Evolutionary conservation across 768 basidiomycete species (phyloP), one percentile per base, ranked within the genome.

Genomic region (Boletus subcaerulescens): DNA sequence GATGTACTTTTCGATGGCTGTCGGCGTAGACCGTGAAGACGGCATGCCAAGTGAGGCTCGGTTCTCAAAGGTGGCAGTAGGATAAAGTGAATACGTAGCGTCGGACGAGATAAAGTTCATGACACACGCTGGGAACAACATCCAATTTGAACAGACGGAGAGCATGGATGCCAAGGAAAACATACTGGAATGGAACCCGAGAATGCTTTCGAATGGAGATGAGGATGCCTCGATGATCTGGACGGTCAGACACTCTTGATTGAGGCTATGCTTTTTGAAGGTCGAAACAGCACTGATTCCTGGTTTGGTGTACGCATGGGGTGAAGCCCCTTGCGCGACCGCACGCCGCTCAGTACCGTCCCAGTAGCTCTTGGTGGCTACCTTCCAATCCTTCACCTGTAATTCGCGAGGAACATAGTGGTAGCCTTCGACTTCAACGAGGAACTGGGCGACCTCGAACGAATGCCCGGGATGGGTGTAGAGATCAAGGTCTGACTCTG

Each of bases 401-500:
- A 4, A 11, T 32, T 15, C 49, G 5, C 50, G 56, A 43, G 73
- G 68, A 4, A 3, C 24, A 47, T 62, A 77, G 0, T 24, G 14
- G 50, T 77, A 78, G 0, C 73, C 73, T 5, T 68, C 65, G 11
- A 11, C 29, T 15, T 58, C 46, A 0, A 65, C 35, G 0, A 82
- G 61, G 66, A 75, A 80, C 9, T 43, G 44, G 0, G 70, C 72
- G 5, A 82, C 64, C 22, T 69, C 66, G 13, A 53, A 42, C 39
- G 68, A 62, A 35, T 65, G 60, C 0, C 65, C 61, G 3, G 72
- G 69, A 8, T 75, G 66, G 15, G 73, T 67, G 60, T 83, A 83
- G 5, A 84, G 38, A 50, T 84, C 83, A 9, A 84, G 73, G 57
- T 84, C 82, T 0, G 81, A 73, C 5, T 71, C 71, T 4, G 72